These are phyloP conservation scores for Botryotinia convoluta DNA, from an alignment of 2,329 filamentous ascomycete species.

Conservation along the genomic window DNA sequence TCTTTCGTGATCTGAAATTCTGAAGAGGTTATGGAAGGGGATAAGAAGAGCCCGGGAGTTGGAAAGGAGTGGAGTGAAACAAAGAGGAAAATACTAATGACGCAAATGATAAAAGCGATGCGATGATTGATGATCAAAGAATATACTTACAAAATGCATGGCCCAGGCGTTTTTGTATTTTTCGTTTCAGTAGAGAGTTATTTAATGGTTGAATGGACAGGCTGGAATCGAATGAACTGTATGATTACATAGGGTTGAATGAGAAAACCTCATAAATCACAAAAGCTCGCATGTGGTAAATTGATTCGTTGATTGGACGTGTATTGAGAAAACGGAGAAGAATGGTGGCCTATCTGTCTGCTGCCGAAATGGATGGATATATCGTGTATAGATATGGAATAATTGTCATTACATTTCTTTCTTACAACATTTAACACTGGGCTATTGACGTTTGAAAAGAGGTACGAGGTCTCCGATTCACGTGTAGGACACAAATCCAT, in stretches of 20 bases:
- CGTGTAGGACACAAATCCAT: not conserved
- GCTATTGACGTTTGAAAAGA: not conserved
- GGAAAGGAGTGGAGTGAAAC: not conserved
- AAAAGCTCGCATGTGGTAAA: not conserved
- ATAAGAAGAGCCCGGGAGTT: not conserved
- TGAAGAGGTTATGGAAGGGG: not conserved
- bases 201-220: not conserved
- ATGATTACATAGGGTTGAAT: not conserved
- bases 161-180: not conserved
- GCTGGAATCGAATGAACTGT: not conserved
- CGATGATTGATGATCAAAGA: slow-evolving; percentile 1
- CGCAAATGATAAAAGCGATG: slow-evolving; percentile 8
- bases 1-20: slow-evolving; percentile 43
- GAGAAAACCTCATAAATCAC: not conserved
- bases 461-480: not conserved
- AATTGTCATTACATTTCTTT: not conserved
- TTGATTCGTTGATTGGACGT: not conserved
- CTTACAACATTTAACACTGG: not conserved
- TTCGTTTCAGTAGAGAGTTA: not conserved
- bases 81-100: not conserved
- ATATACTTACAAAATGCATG: slow-evolving; percentile 6
- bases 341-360: not conserved
- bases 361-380: not conserved
- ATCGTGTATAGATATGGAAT: not conserved
- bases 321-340: not conserved